phyloP scores from a whole-genome alignment of 352 stramenopile species.

The Globisporangium iwayamae region DNA sequence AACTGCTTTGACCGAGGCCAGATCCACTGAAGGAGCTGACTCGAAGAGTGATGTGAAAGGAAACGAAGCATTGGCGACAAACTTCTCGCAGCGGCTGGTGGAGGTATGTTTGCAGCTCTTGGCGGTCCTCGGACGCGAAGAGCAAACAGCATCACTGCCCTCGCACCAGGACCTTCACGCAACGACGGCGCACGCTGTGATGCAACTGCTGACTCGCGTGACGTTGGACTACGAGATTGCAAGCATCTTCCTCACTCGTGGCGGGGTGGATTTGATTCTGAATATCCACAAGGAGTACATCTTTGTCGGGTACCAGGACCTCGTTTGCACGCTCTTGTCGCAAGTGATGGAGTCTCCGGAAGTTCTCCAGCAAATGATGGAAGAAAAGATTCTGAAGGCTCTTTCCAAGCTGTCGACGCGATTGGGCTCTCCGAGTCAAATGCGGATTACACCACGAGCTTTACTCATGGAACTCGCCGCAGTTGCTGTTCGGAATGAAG shows the following conservation, averaged over 20 bases:
- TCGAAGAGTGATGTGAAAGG: conserved; percentile 14
- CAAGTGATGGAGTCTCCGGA: conserved; percentile 79
- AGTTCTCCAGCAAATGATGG: conserved; percentile 83
- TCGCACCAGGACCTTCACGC: conserved; percentile 18
- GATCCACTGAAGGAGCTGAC: conserved; percentile 7
- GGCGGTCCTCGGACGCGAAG: conserved; percentile 6
- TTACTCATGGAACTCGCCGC: conserved; percentile 77
- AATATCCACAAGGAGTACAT: conserved; percentile 35
- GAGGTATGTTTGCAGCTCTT: conserved; percentile 32
- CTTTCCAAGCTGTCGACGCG: conserved; percentile 74
- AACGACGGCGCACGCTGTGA: conserved; percentile 56
- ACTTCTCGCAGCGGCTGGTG: conserved; percentile 37
- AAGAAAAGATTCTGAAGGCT: conserved; percentile 77
- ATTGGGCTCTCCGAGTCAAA: conserved; percentile 64
- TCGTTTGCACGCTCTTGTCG: conserved; percentile 66
- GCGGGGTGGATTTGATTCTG: conserved; percentile 61
- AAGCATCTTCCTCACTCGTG: conserved; percentile 44
- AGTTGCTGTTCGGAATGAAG: conserved; percentile 71
- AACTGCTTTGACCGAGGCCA: conserved; percentile 12
- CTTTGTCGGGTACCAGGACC: conserved; percentile 71
- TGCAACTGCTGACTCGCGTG: conserved; percentile 66
- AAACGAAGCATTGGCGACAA: conserved; percentile 11
- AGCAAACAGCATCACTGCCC: not conserved
- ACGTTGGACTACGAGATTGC: conserved; percentile 75
- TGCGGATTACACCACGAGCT: conserved; percentile 78